Evolutionary conservation across 202 grass and related monocot species (phyloP).

Genomic region (Schoenoplectus triqueter): DNA sequence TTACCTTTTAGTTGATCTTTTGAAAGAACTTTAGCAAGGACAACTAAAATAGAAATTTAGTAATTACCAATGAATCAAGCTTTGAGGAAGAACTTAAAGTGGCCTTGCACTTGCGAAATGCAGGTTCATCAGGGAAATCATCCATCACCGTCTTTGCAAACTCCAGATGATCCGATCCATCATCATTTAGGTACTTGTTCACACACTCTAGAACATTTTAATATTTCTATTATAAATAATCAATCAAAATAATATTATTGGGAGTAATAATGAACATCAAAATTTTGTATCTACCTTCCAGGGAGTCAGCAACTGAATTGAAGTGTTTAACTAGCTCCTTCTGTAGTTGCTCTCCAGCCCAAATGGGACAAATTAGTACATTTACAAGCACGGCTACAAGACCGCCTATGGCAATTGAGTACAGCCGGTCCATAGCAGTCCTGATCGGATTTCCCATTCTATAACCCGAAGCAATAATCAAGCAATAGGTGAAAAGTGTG

Average conservation of each 20-base stretch:
- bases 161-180: constrained; percentile 63
- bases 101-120: constrained; percentile 61
- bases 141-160: constrained; percentile 69
- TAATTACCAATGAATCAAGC: constrained; percentile 68
- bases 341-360: constrained; percentile 80
- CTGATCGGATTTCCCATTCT: constrained; percentile 72
- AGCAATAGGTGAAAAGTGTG: constrained; percentile 81
- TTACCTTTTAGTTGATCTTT: constrained; percentile 1
- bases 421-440: constrained; percentile 73
- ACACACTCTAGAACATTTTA: constrained; percentile 61
- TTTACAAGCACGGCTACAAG: constrained; percentile 74
- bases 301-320: constrained; percentile 66
- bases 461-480: constrained; percentile 86
- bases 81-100: constrained; percentile 69
- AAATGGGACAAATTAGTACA: constrained; percentile 66
- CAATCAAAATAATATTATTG: constrained; percentile 15
- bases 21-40: constrained; percentile 8
- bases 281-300: constrained; percentile 58
- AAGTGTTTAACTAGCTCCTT: constrained; percentile 76
- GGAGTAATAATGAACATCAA: constrained; percentile 5
- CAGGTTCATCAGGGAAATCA: constrained; percentile 72
- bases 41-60: background rate
- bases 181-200: constrained; percentile 76
- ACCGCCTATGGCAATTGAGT: constrained; percentile 77
- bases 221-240: background rate